phyloP scores from a whole-genome alignment of 176 grass and related monocot species.

The Chloris gayana region DNA sequence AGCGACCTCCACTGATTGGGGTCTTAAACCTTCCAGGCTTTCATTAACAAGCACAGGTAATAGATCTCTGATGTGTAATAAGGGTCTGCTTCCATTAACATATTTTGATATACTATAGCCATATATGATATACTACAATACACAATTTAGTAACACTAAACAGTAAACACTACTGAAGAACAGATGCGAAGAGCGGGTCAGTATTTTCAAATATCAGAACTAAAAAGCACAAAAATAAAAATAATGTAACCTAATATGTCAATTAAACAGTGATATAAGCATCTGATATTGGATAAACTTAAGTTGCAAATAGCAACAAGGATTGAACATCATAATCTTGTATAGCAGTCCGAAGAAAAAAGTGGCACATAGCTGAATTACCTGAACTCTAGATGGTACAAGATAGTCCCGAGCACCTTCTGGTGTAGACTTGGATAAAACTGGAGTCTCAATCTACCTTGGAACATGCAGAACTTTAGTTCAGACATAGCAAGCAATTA shows the following conservation, averaged over 20 bases:
- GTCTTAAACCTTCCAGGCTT: neutral
- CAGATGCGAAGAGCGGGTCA: neutral
- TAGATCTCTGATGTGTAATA: neutral
- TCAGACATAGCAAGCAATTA: conserved; percentile 20
- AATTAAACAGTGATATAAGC: conserved; percentile 16
- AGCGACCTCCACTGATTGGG: neutral
- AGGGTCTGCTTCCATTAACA: neutral
- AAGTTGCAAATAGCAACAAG: neutral
- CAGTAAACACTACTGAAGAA: neutral
- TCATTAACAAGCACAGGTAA: conserved; percentile 20
- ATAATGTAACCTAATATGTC: conserved; percentile 14
- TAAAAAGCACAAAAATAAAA: neutral
- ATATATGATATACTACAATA: neutral
- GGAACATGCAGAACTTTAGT: conserved; percentile 57
- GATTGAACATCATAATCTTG: neutral
- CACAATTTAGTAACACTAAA: neutral
- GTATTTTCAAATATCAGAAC: conserved; percentile 31
- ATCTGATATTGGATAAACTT: conserved; percentile 3
- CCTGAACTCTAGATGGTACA: conserved; percentile 99
- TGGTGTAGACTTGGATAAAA: conserved; percentile 96
- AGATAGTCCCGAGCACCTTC: conserved; percentile 99
- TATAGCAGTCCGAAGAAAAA: neutral
- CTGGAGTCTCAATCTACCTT: conserved; percentile 99
- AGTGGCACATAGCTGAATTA: conserved; percentile 35
- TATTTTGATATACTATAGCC: neutral